These are phyloP conservation scores for Leccinum subtestaceum DNA, from an alignment of 768 basidiomycete species.

Conservation along the genomic window DNA sequence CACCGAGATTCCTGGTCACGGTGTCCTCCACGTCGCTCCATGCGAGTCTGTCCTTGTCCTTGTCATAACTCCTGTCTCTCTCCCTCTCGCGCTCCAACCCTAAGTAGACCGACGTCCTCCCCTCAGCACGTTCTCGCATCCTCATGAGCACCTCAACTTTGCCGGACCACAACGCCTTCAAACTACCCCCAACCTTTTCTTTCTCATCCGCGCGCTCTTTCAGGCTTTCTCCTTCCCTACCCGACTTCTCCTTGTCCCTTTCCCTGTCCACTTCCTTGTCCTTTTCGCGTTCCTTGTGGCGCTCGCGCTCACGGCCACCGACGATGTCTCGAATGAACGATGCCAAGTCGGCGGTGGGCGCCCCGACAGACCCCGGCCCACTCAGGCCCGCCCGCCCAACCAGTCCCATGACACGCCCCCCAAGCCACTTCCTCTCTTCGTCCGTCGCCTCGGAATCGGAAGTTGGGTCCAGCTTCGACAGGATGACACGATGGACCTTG, in stretches of 20 bases:
- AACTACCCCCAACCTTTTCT: slow-evolving; percentile 32
- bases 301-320: slow-evolving; percentile 30
- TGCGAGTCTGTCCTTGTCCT: slow-evolving; percentile 27
- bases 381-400: slow-evolving; percentile 37
- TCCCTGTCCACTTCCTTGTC: slow-evolving; percentile 34
- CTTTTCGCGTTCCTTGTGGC: slow-evolving; percentile 32
- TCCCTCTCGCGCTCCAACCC: slow-evolving; percentile 29
- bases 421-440: slow-evolving; percentile 31
- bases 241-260: slow-evolving; percentile 37
- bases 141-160: slow-evolving; percentile 26
- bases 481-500: slow-evolving; percentile 59
- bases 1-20: slow-evolving; percentile 21
- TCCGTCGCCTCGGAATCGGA: slow-evolving; percentile 33
- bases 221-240: slow-evolving; percentile 34
- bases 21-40: slow-evolving; percentile 33
- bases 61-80: slow-evolving; percentile 25
- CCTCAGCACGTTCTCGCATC: slow-evolving; percentile 31
- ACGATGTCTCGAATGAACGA: slow-evolving; percentile 47
- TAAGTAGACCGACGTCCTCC: slow-evolving; percentile 11
- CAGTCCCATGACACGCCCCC: slow-evolving; percentile 37
- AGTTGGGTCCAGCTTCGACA: slow-evolving; percentile 51
- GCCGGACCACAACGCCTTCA: slow-evolving; percentile 29
- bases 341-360: slow-evolving; percentile 51
- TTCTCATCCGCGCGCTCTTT: slow-evolving; percentile 34
- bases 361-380: slow-evolving; percentile 42